Base-by-base conservation (phyloP, 352 stramenopile genomes). In the Phytophthora meadii region DNA sequence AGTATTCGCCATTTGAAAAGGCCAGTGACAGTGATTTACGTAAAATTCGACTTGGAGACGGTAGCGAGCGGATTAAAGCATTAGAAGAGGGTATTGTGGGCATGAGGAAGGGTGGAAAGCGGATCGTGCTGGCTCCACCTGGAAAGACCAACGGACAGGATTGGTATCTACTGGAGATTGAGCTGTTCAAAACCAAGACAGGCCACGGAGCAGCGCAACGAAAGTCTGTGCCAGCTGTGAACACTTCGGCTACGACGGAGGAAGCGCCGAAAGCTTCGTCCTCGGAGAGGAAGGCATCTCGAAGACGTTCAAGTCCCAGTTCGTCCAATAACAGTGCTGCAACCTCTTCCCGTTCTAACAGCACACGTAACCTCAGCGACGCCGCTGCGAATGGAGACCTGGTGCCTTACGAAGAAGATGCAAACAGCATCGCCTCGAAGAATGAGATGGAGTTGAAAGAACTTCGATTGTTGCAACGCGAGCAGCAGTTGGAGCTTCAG, bases 31-130 rank as follows among this genome's bases (percentile, higher is more conserved):
- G 48, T 15, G 79, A 88, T 11, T 49, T 92, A 32, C 81, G 82
- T 58, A 94, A 94, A 61, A 87, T 94, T 54, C 80, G 82, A 34
- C 68, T 94, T 27, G 86, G 83, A 44, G 92, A 96, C 25, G 82
- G 85, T 45, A 84, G 68, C 12, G 79, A 95, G 59, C 85, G 89
- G 10, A 82, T 98, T 30, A 92, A 94, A 27, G 92, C 92, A 34
- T 65, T 98, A 40, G 94, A 98, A 68, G 79, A 93, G 61, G 86
- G 82, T 1, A 82, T 98, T 19, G 14, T 94, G 7, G 94, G 94
- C 14, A 98, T 98, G 92, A 92, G 71, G 51, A 96, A 96, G 52
- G 84, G 87, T 4, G 89, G 86, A 0, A 90, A 93, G 39, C 83
- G 94, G n/a, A 84, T 97, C 52, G 84, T 98, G 17, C 79, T 98